Base-by-base conservation (phyloP, 345 rosid genomes). In the Citrus medica region DNA sequence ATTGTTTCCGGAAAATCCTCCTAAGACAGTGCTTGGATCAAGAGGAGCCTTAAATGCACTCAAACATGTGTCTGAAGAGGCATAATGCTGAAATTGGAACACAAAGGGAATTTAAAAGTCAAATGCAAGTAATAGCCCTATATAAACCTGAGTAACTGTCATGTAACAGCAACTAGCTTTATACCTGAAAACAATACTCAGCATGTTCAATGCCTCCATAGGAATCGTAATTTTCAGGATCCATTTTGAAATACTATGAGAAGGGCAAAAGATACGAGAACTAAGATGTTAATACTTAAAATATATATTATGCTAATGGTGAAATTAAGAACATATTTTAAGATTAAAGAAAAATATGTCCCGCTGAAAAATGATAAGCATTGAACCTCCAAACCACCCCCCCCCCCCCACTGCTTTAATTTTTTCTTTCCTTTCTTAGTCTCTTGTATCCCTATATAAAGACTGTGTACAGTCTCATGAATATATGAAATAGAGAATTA, bases 21-120 rank as follows among this genome's bases (percentile, higher is more conserved):
- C 99, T 82, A 95, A 82, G 68, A 87, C 90, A 67, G 98, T 92
- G 87, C 95, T 95, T 82, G 99, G 99, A 87, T 94, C 98, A 80
- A 94, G 91, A 60, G 99, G 99, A 51, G 91, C 99, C 85, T 95
- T 79, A 84, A 94, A 95, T 78, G 99, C 98, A 81, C 98, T 92
- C 86, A 89, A 70, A 80, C 99, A 95, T 69, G 83, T 67, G 69
- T 92, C 99, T 76, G 97, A 79, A 74, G 98, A 89, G 71, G 98
- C 90, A 85, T 85, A 95, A 85, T 95, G 99, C 99, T 95, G 92
- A 74, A 84, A 24, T 56, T 8, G 68, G 71, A 73, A 81, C 48
- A 80, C 10, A 67, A 63, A 51, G 35, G 33, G 40, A 21, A 60
- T 61, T 32, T 42, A 79, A 59, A 68, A 75, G 66, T 40, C 65